A percentile compares a stretch with the other conserved stretches of the same genome.
Evolutionary conservation across 1,139 yeast species (phyloP).

Genomic region (Hemisphaericaspora xylanilytica): DNA sequence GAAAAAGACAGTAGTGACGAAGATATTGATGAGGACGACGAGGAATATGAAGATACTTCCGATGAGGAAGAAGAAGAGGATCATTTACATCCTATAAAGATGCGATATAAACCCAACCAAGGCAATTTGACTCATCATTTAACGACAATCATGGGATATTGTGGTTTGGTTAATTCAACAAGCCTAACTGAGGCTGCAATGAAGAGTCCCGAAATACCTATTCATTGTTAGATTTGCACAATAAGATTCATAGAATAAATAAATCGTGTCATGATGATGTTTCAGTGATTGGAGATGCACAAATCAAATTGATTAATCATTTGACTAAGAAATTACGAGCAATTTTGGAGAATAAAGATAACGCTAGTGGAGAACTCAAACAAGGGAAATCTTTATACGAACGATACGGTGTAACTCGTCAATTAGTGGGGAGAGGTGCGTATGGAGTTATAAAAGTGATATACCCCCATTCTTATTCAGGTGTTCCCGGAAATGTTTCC

Average conservation of each 20-base stretch:
- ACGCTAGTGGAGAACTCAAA: slow-evolving; percentile 15
- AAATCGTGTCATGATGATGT: slow-evolving; percentile 19
- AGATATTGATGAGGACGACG: slow-evolving; percentile 17
- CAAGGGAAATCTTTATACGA: slow-evolving; percentile 38
- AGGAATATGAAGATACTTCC: slow-evolving; percentile 22
- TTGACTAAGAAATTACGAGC: slow-evolving; percentile 42
- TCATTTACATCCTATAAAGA: slow-evolving; percentile 29
- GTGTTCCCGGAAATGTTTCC: not conserved
- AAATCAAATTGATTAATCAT: slow-evolving; percentile 49
- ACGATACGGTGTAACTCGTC: slow-evolving; percentile 78
- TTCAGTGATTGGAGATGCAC: slow-evolving; percentile 60
- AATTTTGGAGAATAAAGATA: slow-evolving; percentile 22
- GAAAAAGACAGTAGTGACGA: slow-evolving; percentile 26
- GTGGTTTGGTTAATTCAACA: slow-evolving; percentile 24
- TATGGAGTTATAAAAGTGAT: slow-evolving; percentile 77
- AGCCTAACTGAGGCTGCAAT: slow-evolving; percentile 25
- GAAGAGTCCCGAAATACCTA: slow-evolving; percentile 30
- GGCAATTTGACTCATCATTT: slow-evolving; percentile 22
- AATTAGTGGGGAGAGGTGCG: slow-evolving; percentile 80
- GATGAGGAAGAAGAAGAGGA: slow-evolving; percentile 22
- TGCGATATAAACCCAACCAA: slow-evolving; percentile 15
- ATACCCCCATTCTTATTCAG: slow-evolving; percentile 48
- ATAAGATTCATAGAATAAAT: slow-evolving; percentile 26
- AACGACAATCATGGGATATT: slow-evolving; percentile 34
- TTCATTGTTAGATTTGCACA: slow-evolving; percentile 25